phyloP scores from a whole-genome alignment of 352 stramenopile species.

The Phytopythium sindhum region DNA sequence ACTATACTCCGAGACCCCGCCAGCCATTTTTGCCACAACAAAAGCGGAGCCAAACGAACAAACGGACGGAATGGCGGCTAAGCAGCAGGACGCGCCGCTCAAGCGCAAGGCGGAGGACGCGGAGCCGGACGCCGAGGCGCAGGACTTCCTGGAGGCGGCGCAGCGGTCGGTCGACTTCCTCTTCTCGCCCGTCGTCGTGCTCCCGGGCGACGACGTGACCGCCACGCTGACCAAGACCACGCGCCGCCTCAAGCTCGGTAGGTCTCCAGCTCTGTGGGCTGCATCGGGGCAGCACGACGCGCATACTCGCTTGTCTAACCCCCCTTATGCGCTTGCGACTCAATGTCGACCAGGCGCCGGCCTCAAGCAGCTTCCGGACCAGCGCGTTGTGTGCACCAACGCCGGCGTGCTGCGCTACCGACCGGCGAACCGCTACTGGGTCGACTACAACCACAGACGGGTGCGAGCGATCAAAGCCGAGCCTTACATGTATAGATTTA shows the following conservation, averaged over 20 bases:
- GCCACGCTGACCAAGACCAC: slow-evolving; percentile 67
- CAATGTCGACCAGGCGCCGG: slow-evolving; percentile 38
- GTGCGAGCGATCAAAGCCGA: slow-evolving; percentile 27
- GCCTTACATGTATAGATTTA: too few relatives aligned
- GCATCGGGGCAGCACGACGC: neutral
- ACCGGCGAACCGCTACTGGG: slow-evolving; percentile 86
- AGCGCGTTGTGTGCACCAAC: slow-evolving; percentile 75
- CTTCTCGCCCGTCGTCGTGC: slow-evolving; percentile 63
- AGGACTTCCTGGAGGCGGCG: slow-evolving; percentile 66
- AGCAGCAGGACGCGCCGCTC: slow-evolving; percentile 20
- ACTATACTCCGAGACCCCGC: slow-evolving; percentile 7
- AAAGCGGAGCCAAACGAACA: slow-evolving; percentile 5
- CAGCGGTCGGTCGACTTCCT: slow-evolving; percentile 76
- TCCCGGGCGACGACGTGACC: slow-evolving; percentile 81
- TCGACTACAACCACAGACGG: slow-evolving; percentile 86
- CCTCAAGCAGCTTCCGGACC: slow-evolving; percentile 48
- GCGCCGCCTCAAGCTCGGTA: slow-evolving; percentile 68
- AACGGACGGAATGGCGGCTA: slow-evolving; percentile 22
- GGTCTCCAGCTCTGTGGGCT: slow-evolving; percentile 8
- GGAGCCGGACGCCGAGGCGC: slow-evolving; percentile 37
- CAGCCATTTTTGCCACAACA: slow-evolving; percentile 2
- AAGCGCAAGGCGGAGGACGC: slow-evolving; percentile 43
- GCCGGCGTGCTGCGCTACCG: slow-evolving; percentile 83
- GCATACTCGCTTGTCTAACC: neutral
- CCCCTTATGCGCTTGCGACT: slow-evolving; percentile 1